Conservation (phyloP, 345 rosid species). For the Gynandropsis gynandra region DNA sequence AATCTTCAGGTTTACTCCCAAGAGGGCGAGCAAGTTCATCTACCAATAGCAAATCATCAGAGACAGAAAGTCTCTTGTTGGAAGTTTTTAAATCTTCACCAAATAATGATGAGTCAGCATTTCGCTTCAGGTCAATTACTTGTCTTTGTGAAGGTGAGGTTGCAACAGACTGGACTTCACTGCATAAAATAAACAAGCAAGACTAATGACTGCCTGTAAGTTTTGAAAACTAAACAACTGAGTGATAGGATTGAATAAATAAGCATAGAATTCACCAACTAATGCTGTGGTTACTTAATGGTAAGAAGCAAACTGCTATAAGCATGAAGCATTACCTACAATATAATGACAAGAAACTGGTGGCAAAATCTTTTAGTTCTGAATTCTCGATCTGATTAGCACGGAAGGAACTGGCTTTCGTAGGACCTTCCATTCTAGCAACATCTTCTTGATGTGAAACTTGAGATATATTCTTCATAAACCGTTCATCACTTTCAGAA, state of each 20-base stretch:
- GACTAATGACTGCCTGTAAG: slow-evolving; percentile 8
- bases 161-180: slow-evolving; percentile 53
- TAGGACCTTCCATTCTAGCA: slow-evolving; percentile 26
- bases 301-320: slow-evolving; percentile 7
- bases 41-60: slow-evolving; percentile 24
- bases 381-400: slow-evolving; percentile 30
- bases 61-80: slow-evolving; percentile 43
- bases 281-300: slow-evolving; percentile 1
- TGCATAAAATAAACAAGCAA: slow-evolving; percentile 28
- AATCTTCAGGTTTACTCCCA: slow-evolving; percentile 36
- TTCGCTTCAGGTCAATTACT: slow-evolving; percentile 46
- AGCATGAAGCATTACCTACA: slow-evolving; percentile 51
- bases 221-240: slow-evolving; percentile 5
- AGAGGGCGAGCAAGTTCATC: slow-evolving; percentile 24
- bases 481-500: slow-evolving; percentile 22
- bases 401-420: slow-evolving; percentile 21
- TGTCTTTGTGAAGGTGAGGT: slow-evolving; percentile 37
- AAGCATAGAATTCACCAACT: slow-evolving; percentile 7
- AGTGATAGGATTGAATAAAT: background rate
- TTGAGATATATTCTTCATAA: slow-evolving; percentile 30
- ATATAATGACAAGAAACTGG: slow-evolving; percentile 79
- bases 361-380: slow-evolving; percentile 67
- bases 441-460: slow-evolving; percentile 31
- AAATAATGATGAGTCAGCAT: slow-evolving; percentile 34
- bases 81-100: slow-evolving; percentile 33